Conservation (phyloP, 75 land plant genomes). For the Pinus albicaulis region DNA sequence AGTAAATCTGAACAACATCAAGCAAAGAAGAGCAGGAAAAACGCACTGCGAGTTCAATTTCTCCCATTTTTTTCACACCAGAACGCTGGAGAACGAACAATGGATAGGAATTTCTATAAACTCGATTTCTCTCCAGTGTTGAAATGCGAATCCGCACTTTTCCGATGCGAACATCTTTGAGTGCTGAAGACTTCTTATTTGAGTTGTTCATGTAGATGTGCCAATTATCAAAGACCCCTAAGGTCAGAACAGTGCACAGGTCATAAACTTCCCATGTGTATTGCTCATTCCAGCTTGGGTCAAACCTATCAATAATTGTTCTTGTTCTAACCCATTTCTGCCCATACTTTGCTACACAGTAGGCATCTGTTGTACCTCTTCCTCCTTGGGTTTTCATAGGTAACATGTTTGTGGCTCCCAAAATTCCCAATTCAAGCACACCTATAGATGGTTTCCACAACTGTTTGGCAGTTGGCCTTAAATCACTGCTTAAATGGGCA, state of each 20-base stretch:
- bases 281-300: conserved; percentile 82
- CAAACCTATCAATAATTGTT: conserved; percentile 49
- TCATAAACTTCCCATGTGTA: conserved; percentile 86
- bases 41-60: conserved; percentile 62
- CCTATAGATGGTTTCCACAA: conserved; percentile 71
- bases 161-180: conserved; percentile 54
- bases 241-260: conserved; percentile 70
- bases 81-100: conserved; percentile 55
- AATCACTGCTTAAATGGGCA: conserved; percentile 50
- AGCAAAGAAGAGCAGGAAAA: conserved; percentile 58
- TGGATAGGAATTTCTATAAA: conserved; percentile 74
- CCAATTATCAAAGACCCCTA: conserved; percentile 50
- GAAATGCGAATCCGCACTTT: conserved; percentile 75
- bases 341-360: conserved; percentile 81
- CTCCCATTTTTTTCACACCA: conserved; percentile 83
- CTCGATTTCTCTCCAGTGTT: conserved; percentile 71
- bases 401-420: conserved; percentile 49
- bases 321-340: conserved; percentile 78
- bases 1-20: conserved; percentile 53
- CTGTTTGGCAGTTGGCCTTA: conserved; percentile 66
- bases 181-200: not conserved
- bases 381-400: conserved; percentile 68
- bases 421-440: conserved; percentile 63
- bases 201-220: too few relatives aligned
- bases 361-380: conserved; percentile 54